Conservation (phyloP, 176 grass and related monocot genomes). For the Carex cristatella region DNA sequence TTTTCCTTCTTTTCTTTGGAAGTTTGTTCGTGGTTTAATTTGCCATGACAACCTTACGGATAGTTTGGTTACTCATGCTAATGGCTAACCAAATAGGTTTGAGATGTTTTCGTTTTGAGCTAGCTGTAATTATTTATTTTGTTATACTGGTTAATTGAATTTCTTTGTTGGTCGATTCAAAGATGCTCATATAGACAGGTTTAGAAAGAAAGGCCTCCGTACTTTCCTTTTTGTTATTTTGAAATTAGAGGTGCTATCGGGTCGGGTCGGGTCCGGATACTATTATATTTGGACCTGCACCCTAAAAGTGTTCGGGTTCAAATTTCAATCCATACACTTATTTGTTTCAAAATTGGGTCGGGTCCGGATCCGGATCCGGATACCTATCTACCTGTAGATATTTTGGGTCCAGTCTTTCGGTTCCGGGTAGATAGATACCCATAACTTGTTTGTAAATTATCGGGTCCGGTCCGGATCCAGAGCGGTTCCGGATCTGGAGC, state of each 20-base stretch:
- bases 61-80: constrained; percentile 10
- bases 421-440: too few relatives aligned
- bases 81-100: background rate
- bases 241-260: background rate
- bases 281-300: too few relatives aligned
- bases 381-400: too few relatives aligned
- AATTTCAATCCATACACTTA: too few relatives aligned
- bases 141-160: constrained; percentile 2
- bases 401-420: too few relatives aligned
- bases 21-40: constrained; percentile 9
- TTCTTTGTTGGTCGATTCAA: background rate
- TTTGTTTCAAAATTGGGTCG: too few relatives aligned
- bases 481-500: too few relatives aligned
- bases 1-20: background rate
- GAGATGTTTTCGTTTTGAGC: background rate
- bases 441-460: too few relatives aligned
- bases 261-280: too few relatives aligned
- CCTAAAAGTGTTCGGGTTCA: too few relatives aligned
- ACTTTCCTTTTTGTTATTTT: background rate
- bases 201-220: background rate
- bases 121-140: constrained; percentile 25
- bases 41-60: background rate
- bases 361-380: too few relatives aligned
- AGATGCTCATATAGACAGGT: background rate
- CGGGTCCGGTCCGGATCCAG: too few relatives aligned